A percentile compares a stretch with the other conserved stretches of the same genome.
Conservation (phyloP, 78 protist genomes). For the Trichosphaerium sp. region DNA sequence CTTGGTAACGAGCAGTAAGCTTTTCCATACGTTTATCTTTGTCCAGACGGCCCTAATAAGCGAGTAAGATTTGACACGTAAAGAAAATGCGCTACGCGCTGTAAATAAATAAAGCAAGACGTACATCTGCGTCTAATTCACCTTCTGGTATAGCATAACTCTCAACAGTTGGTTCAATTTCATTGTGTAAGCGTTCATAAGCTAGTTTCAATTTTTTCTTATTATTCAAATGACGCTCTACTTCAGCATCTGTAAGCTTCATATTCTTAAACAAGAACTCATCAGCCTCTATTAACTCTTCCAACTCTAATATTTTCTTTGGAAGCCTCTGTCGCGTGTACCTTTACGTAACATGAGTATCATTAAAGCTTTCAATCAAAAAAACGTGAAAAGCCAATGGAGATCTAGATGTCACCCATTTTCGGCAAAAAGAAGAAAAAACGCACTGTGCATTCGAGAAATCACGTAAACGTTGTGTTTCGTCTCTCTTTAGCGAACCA, state of each 20-base stretch:
- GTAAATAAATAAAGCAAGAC: background rate
- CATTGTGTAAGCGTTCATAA: conserved; percentile 1
- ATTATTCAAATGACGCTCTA: conserved; percentile 28
- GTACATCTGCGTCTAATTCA: background rate
- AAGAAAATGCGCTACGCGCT: background rate
- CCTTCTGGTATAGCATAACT: background rate
- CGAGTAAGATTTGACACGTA: background rate
- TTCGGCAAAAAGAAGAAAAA: background rate
- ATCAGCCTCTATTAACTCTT: conserved; percentile 38
- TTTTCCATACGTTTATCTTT: background rate
- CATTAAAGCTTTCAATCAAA: background rate
- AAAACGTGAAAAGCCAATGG: background rate
- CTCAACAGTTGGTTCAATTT: background rate
- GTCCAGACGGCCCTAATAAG: background rate
- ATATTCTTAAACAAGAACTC: conserved; percentile 43
- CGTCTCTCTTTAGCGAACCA: background rate
- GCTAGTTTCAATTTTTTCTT: conserved; percentile 51
- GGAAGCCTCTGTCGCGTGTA: too few relatives aligned
- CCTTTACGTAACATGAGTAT: conserved; percentile 29
- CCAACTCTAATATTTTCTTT: conserved; percentile 23
- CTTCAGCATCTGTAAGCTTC: conserved; percentile 53
- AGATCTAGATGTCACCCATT: conserved; percentile 27
- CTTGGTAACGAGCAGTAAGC: conserved; percentile 20
- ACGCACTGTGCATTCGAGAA: background rate
- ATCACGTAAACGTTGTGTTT: background rate